These are phyloP conservation scores for Adiantum capillusveneris DNA, from an alignment of 75 land plant species.

Conservation along the genomic window DNA sequence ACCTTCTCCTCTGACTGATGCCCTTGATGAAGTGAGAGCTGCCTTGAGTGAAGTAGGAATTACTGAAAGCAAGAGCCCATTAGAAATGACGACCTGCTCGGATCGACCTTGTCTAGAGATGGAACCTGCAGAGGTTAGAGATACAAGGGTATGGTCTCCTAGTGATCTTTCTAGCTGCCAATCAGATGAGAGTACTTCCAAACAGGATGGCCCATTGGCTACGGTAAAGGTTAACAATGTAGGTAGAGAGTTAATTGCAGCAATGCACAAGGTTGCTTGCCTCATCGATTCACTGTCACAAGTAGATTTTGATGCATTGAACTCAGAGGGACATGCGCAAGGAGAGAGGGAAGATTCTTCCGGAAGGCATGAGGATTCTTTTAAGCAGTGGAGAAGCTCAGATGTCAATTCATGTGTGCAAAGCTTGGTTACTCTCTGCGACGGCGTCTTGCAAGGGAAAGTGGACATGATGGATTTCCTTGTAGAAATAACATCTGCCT, in stretches of 20 bases:
- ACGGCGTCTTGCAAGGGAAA: slow-evolving; percentile 48
- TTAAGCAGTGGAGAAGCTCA: slow-evolving; percentile 43
- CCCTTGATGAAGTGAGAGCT: background rate
- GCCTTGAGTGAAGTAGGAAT: background rate
- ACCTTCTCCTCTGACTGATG: background rate
- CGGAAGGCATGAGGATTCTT: slow-evolving; percentile 4
- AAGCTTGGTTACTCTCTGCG: slow-evolving; percentile 38
- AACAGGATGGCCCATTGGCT: slow-evolving; percentile 1
- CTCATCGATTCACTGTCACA: slow-evolving; percentile 48
- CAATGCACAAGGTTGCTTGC: slow-evolving; percentile 47
- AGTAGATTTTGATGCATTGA: slow-evolving; percentile 16
- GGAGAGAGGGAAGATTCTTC: background rate
- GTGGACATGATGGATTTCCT: slow-evolving; percentile 39
- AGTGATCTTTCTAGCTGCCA: slow-evolving; percentile 4
- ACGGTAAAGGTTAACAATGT: background rate
- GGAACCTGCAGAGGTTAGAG: slow-evolving; percentile 16
- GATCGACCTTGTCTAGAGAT: background rate
- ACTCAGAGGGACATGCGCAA: background rate
- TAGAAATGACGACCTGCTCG: background rate
- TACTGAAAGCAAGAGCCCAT: background rate
- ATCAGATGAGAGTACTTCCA: slow-evolving; percentile 1
- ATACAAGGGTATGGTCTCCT: slow-evolving; percentile 28
- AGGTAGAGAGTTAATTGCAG: slow-evolving; percentile 18
- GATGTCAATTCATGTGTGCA: slow-evolving; percentile 42
- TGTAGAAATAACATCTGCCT: slow-evolving; percentile 33